Base-by-base conservation (phyloP, 768 basidiomycete genomes). In the Collybia sp. region DNA sequence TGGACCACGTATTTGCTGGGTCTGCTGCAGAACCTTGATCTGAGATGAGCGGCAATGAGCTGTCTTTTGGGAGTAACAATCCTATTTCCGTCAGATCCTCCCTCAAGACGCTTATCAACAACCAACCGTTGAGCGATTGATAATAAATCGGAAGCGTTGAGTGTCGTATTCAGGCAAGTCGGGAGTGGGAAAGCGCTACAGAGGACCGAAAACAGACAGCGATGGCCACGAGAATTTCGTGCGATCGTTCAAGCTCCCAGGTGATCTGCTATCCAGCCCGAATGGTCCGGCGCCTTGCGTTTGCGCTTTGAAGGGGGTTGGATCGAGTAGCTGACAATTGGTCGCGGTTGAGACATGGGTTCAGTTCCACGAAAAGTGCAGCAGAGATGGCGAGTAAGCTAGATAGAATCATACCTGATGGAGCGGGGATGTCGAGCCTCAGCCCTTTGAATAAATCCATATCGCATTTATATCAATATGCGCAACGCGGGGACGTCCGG, bases 191-290 rank as follows among this genome's bases (percentile, higher is more conserved):
- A 63, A 6, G 71, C 63, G 38, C 54, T 57, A n/a, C n/a, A n/a
- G n/a, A n/a, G 62, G 40, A 36, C 63, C 58, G 53, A 78, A 82
- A 13, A 79, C 74, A 16, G 80, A 75, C 32, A 80, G 58, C 6
- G 60, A 46, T 5, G 78, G 74, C 62, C 72, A 73, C 32, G 71
- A 66, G 25, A 73, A 59, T 56, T 83, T 82, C 12, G 72, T 70
- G 75, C 64, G 32, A 72, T 69, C n/a, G 72, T 76, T 6, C 82
- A 37, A 76, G 55, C 52, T 82, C 80, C 82, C 82, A 83, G 51
- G 79, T 82, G 32, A 45, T 34, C 6, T 32, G 32, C 15, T 45
- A 19, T 15, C 15, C 6, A 25, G 15, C 15, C 33, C 15, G 34
- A 20, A 16, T 13, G 20, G 3, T 2, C 40, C 20, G 18, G 18